Evolutionary conservation across 1,284 basidiomycete genomes (phyloP).

Genomic region (Cronartium quercuum): DNA sequence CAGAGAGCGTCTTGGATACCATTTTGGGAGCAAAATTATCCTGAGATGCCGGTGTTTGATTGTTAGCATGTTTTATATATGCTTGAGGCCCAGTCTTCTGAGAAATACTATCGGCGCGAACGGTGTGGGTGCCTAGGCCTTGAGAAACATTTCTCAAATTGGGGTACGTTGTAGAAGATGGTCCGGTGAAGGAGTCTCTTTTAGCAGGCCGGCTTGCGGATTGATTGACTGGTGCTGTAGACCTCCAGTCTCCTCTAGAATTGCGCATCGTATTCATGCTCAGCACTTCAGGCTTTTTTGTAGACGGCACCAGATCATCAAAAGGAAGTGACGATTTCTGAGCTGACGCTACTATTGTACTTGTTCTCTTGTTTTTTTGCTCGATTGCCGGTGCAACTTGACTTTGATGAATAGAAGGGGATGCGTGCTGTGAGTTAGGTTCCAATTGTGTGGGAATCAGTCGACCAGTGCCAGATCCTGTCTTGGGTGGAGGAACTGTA

Average conservation of each 20-base stretch:
- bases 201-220: background rate
- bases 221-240: background rate
- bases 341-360: background rate
- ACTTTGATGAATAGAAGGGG: background rate
- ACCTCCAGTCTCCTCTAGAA: background rate
- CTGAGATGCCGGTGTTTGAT: background rate
- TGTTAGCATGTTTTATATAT: background rate
- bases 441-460: background rate
- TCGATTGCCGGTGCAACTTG: background rate
- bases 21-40: background rate
- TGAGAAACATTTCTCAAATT: background rate
- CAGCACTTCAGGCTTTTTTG: background rate
- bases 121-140: background rate
- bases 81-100: slow-evolving; percentile 32
- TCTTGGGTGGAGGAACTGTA: background rate
- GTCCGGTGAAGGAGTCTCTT: background rate
- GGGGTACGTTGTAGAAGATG: background rate
- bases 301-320: slow-evolving; percentile 19
- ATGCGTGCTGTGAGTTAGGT: background rate
- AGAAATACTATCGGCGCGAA: background rate
- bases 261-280: slow-evolving; percentile 20
- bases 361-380: background rate
- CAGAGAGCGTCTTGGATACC: background rate
- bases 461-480: background rate
- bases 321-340: slow-evolving; percentile 2